Conservation (phyloP, 495 filamentous ascomycete genomes). For the Penicillium subrubescens region DNA sequence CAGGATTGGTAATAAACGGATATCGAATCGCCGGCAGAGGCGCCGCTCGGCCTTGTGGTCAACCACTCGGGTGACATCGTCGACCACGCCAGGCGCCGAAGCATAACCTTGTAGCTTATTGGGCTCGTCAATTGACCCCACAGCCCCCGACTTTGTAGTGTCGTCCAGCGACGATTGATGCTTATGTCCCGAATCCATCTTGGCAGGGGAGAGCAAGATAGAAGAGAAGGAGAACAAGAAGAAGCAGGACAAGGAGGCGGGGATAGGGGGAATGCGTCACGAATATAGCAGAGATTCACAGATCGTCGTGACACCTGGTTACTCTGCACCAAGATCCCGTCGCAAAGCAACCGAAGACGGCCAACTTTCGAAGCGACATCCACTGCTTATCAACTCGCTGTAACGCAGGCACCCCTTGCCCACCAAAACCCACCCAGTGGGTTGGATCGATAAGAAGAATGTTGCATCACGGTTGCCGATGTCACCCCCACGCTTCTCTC, state of each 20-base stretch:
- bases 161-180: constrained; percentile 18
- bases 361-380: neutral
- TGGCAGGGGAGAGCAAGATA: constrained; percentile 10
- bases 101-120: constrained; percentile 32
- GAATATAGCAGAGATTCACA: neutral
- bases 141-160: constrained; percentile 24
- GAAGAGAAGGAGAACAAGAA: neutral
- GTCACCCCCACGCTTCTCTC: constrained; percentile 31
- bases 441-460: constrained; percentile 20
- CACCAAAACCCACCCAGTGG: neutral
- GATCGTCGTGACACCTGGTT: neutral
- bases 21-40: constrained; percentile 63
- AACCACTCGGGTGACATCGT: constrained; percentile 41
- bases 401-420: constrained; percentile 21
- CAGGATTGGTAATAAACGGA: constrained; percentile 62
- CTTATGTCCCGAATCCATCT: constrained; percentile 16
- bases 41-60: constrained; percentile 58
- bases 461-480: constrained; percentile 23
- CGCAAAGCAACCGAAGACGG: neutral
- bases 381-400: constrained; percentile 15
- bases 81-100: constrained; percentile 33
- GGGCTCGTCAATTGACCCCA: constrained; percentile 31
- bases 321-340: neutral
- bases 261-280: neutral
- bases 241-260: neutral